Conservation (phyloP, 23 red algal species). For the Gracilariopsis chorda region DNA sequence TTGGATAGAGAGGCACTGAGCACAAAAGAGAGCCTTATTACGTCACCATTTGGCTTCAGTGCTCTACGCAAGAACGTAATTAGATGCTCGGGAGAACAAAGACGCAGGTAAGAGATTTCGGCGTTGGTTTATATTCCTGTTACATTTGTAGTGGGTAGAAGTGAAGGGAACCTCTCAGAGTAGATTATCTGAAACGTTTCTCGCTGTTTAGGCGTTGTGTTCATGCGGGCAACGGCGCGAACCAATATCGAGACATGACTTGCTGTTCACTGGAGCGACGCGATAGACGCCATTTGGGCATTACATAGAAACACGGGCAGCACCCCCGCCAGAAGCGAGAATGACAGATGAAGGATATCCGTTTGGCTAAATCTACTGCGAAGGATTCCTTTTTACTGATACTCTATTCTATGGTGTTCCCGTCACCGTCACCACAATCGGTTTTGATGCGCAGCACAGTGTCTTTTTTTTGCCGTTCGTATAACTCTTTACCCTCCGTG, state of each 20-base stretch:
- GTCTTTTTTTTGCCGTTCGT: not conserved
- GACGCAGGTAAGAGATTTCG: not conserved
- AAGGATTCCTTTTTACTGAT: not conserved
- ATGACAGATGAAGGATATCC: not conserved
- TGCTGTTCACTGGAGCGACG: too few relatives aligned
- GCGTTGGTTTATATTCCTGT: too few relatives aligned
- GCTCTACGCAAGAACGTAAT: not conserved
- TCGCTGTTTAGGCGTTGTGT: too few relatives aligned
- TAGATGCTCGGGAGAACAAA: not conserved
- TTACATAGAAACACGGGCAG: too few relatives aligned
- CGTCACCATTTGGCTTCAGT: not conserved
- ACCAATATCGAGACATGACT: too few relatives aligned
- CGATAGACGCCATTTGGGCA: too few relatives aligned
- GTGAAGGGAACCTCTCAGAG: not conserved
- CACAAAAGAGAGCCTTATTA: not conserved
- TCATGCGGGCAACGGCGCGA: too few relatives aligned
- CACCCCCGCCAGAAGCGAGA: too few relatives aligned
- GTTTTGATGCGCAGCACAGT: not conserved
- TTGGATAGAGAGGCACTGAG: not conserved
- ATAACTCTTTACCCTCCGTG: not conserved
- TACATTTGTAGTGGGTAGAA: too few relatives aligned
- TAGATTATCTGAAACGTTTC: not conserved
- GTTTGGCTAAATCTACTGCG: not conserved
- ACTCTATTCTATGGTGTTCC: too few relatives aligned
- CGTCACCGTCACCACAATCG: too few relatives aligned